A percentile compares a stretch with the other conserved stretches of the same genome.
Evolutionary conservation across 2,329 filamentous ascomycete species (phyloP).

Genomic region (Diaporthe sp.): DNA sequence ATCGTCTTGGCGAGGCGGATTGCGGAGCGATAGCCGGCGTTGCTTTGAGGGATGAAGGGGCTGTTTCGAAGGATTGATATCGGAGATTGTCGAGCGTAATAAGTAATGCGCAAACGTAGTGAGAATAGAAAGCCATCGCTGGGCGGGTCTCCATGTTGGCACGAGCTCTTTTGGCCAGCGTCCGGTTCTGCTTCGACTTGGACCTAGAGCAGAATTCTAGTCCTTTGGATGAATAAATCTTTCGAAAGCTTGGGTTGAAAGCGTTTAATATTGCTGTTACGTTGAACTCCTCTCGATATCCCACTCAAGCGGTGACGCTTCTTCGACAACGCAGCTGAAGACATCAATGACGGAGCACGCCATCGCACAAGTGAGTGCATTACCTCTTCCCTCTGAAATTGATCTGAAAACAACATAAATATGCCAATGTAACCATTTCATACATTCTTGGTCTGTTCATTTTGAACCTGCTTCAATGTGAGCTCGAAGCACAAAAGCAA

Average conservation of each 20-base stretch:
- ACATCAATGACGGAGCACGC: background rate
- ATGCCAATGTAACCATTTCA: too few relatives aligned
- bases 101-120: constrained; percentile 1
- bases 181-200: background rate
- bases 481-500: too few relatives aligned
- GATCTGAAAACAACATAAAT: background rate
- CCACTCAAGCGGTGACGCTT: too few relatives aligned
- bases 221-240: background rate
- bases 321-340: background rate
- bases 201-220: background rate
- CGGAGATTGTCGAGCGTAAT: background rate
- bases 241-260: background rate
- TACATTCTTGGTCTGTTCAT: too few relatives aligned
- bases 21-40: constrained; percentile 2
- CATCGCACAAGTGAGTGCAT: background rate
- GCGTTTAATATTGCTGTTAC: too few relatives aligned
- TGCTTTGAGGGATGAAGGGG: background rate
- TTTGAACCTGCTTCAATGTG: too few relatives aligned
- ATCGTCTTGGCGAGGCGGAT: constrained; percentile 19
- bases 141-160: background rate
- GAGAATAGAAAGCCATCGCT: background rate
- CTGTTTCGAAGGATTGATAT: background rate
- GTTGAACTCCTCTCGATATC: background rate
- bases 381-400: background rate
- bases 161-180: background rate